Evolutionary conservation across 108 stramenopile genomes (phyloP).

Genomic region (Discostella pseudostelligera): DNA sequence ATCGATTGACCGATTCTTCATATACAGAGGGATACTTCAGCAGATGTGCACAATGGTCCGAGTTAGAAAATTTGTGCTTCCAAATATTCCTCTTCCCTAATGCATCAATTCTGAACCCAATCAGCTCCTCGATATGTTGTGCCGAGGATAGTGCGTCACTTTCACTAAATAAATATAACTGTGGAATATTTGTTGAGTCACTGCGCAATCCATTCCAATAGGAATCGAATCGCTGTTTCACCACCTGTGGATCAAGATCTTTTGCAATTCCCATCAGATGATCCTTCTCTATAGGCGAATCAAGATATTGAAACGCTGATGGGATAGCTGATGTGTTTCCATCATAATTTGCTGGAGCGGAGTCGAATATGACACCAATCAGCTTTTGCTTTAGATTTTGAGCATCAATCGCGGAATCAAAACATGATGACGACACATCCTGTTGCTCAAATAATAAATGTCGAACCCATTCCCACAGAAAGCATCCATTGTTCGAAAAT

Average conservation of each 20-base stretch:
- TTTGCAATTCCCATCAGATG: conserved; percentile 26
- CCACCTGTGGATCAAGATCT: conserved; percentile 1
- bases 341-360: conserved; percentile 58
- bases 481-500: conserved; percentile 87
- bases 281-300: conserved; percentile 16
- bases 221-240: conserved; percentile 39
- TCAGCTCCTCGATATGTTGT: conserved; percentile 43
- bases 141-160: conserved; percentile 52
- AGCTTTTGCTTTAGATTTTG: conserved; percentile 29
- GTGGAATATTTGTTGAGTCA: conserved; percentile 50
- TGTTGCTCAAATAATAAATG: conserved; percentile 37
- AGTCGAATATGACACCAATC: conserved; percentile 73
- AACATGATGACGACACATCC: background rate
- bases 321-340: conserved; percentile 15
- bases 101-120: conserved; percentile 26
- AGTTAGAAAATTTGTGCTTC: conserved; percentile 48
- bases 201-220: conserved; percentile 52
- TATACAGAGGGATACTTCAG: conserved; percentile 58
- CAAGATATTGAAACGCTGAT: conserved; percentile 32
- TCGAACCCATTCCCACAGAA: conserved; percentile 79
- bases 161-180: conserved; percentile 71
- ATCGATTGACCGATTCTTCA: conserved; percentile 5
- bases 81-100: conserved; percentile 42
- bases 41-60: conserved; percentile 68
- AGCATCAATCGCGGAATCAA: conserved; percentile 9